Evolutionary conservation across 139 green algal genomes (phyloP), one percentile per base, ranked within the genome.

Genomic region (Coccomyxa sp.): DNA sequence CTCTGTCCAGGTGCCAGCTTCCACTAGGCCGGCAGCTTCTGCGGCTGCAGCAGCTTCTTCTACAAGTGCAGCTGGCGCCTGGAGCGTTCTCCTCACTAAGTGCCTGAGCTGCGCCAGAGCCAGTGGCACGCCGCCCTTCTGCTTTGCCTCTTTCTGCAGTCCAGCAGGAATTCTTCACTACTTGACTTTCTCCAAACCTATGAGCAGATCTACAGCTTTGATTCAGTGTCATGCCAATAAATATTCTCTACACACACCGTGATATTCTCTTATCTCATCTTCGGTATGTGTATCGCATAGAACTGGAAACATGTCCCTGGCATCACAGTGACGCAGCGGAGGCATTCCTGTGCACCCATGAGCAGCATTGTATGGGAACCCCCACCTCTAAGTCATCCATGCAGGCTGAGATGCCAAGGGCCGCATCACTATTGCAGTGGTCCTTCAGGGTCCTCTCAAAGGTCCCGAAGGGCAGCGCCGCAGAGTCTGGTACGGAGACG

Each of bases 381-480:
- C n/a, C n/a, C n/a, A n/a, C 22, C 29, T 69, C 39, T 31, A 71
- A 31, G 4, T 70, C 50, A 9, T 44, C 68, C 73, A n/a, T 3
- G 33, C 35, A 24, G 72, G 39, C 24, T 29, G 34, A 9, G 70
- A 80, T 58, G 6, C 40, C 75, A 5, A 74, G 81, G 39, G 84
- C 84, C 39, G 80, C 85, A 3, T 68, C 75, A 0, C 75, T 70
- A 68, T 94, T 96, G 22, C 41, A 73, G 7, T 80, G 35, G 39
- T 91, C 83, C 0, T 64, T 71, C 69, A 98, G 86, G 29, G 84
- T 85, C 4, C 85, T 82, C 81, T 98, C 94, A 78, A 96, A 96
- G 14, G 87, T 90, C 50, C 94, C 95, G 79, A 94, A 98, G 8
- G 94, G 94, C 71, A 98, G 81, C 24, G 92, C 88, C 7, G 95